Evolutionary conservation across 345 rosid genomes (phyloP).

Genomic region (Eucalyptus decipiens): DNA sequence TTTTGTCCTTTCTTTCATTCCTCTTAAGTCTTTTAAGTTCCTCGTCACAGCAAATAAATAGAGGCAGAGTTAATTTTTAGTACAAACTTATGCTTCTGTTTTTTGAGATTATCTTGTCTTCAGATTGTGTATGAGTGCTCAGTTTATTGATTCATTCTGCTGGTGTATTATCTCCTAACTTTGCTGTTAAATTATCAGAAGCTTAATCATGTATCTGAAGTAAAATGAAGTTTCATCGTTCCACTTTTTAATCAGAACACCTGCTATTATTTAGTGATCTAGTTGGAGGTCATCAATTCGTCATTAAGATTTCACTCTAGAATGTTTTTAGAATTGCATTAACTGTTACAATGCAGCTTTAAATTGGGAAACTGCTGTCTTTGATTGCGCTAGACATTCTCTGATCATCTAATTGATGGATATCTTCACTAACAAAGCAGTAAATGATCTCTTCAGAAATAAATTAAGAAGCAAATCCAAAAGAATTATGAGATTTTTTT

Average conservation of each 20-base stretch:
- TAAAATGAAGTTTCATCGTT: not conserved
- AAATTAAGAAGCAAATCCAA: not conserved
- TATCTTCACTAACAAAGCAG: not conserved
- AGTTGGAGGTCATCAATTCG: not conserved
- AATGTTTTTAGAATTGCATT: not conserved
- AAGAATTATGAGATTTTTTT: not conserved
- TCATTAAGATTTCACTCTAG: not conserved
- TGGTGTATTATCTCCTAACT: not conserved
- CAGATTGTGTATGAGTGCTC: not conserved
- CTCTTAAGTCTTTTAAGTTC: not conserved
- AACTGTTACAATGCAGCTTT: not conserved
- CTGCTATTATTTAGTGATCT: not conserved
- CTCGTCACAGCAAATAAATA: not conserved
- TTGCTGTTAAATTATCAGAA: not conserved
- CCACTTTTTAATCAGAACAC: not conserved
- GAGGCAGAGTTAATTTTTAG: not conserved
- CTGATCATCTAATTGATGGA: not conserved
- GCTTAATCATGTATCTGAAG: not conserved
- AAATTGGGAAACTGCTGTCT: not conserved
- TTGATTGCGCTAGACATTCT: not conserved
- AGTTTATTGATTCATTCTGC: not conserved
- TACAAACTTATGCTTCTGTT: not conserved
- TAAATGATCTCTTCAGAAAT: not conserved
- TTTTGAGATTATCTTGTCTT: not conserved
- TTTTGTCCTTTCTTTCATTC: not conserved